Evolutionary conservation across 768 basidiomycete species (phyloP), one percentile per base, ranked within the genome.

Genomic region (Russula vinacea): DNA sequence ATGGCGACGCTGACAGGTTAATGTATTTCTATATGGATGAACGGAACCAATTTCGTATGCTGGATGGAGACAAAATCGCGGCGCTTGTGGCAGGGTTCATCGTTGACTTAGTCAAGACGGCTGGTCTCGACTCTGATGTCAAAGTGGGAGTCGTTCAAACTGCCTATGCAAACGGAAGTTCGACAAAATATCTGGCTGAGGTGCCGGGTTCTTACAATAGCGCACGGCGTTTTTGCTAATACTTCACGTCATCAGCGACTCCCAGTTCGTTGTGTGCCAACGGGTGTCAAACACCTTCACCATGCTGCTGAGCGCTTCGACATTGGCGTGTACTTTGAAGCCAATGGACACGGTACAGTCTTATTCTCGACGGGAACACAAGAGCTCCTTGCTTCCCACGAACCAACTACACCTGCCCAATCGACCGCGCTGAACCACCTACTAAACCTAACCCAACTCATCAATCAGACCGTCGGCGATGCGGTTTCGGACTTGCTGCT

Each of bases 241-340:
- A 0, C 17, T 10, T 71, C 42, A 37, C 53, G 35, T 55, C 53
- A 42, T 50, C 19, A 97, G 94, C 87, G 91, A 56, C 83, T 98
- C 39, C 95, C 97, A 44, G 94, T 98, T 26, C 88, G 87, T 71
- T 99, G 97, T 73, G 94, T 96, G 8, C 80, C 93, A 2, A 99
- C 97, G 17, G 97, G 97, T 32, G 97, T 99, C 65, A 99, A 99
- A 76, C 91, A 98, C 73, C 84, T 98, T 54, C 97, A 99, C 73
- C 95, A 98, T 72, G 97, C 95, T 17, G 97, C 97, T 13, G 92
- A 95, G 70, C 84, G 87, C 70, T 98, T 88, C 75, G 84, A 93
- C 72, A 83, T 99, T 60, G 97, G 97, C n/a, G 92, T 99, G 51
- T 99, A 99, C 77, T 99, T 99, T 71, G 97, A 99, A 75, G 97